Evolutionary conservation across 2,329 filamentous ascomycete genomes (phyloP), one percentile per base, ranked within the genome.

Genomic region (Aspergillus aculeatus): DNA sequence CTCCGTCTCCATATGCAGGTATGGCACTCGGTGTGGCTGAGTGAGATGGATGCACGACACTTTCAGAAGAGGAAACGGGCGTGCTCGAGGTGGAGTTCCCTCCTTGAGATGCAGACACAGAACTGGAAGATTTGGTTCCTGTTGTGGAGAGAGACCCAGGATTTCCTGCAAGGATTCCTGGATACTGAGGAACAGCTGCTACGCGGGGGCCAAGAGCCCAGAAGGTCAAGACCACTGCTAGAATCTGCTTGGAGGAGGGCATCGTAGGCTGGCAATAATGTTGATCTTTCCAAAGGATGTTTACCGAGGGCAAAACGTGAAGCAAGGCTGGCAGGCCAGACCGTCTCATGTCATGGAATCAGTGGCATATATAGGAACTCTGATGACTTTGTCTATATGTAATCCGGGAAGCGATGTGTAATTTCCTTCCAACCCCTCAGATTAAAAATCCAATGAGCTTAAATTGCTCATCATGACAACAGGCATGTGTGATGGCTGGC

Each of bases 181-280:
- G 54, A 16, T 57, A 44, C 14, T 23, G 55, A 35, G 55, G 59
- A 5, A 57, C 21, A 23, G 59, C 59, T 19, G 26, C 52, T 10
- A 52, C 29, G 7, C 57, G 47, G 16, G 50, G 51, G 21, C 54
- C 31, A 31, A 61, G 24, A 5, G 47, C 48, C 26, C 59, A 47
- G n/a, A 55, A 19, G 11, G 55, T 47, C 12, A 61, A 31, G 16
- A 52, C 38, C 23, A 61, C 32, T n/a, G 38, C 59, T 26, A 58
- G 14, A 21, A 54, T 9, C 24, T 24, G 14, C 58, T 61, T 53
- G 44, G 57, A 16, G 48, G 51, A 38, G 6, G 55, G 59, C 14
- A 49, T 41, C 59, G 55, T 61, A 35, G 38, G 2, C 16, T 44
- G 38, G 7, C 38, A n/a, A 44, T 44, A 44, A 12, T 19, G 16